phyloP scores from a whole-genome alignment of 176 grass and related monocot genomes.

The Eleusine coracana region DNA sequence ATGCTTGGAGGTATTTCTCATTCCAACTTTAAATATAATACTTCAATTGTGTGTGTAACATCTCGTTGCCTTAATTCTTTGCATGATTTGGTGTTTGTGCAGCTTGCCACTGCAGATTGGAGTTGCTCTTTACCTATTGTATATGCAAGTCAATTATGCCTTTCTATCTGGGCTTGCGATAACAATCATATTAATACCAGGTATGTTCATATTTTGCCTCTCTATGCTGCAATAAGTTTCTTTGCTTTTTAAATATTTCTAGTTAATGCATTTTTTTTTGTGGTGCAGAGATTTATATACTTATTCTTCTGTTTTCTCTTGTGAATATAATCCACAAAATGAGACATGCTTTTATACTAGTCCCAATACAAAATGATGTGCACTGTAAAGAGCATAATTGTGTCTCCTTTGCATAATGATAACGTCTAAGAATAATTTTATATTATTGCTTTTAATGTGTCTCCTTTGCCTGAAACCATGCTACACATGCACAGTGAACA shows the following conservation, averaged over 20 bases:
- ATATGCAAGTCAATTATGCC: constrained; percentile 95
- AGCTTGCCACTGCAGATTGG: constrained; percentile 95
- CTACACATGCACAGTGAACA: constrained; percentile 69
- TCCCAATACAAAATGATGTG: constrained; percentile 4
- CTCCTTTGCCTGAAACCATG: constrained; percentile 21
- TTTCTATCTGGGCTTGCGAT: constrained; percentile 90
- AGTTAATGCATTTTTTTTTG: background rate
- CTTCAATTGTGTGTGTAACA: background rate
- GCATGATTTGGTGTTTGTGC: constrained; percentile 29
- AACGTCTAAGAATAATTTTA: background rate
- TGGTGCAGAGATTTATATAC: background rate
- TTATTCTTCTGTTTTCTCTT: constrained; percentile 6
- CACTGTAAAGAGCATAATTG: background rate
- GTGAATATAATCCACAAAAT: background rate
- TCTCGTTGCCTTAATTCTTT: constrained; percentile 28
- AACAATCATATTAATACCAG: constrained; percentile 94
- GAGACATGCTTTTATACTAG: constrained; percentile 5
- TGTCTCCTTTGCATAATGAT: background rate
- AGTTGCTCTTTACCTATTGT: constrained; percentile 87
- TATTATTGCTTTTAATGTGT: constrained; percentile 16
- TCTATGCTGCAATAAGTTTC: background rate
- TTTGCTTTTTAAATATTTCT: background rate
- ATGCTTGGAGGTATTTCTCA: constrained; percentile 84
- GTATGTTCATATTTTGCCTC: constrained; percentile 45
- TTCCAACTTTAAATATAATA: background rate